A percentile compares a stretch with the other conserved stretches of the same genome.
These are phyloP conservation scores for Ochromonas danica DNA, from an alignment of 108 stramenopile species.

Conservation along the genomic window DNA sequence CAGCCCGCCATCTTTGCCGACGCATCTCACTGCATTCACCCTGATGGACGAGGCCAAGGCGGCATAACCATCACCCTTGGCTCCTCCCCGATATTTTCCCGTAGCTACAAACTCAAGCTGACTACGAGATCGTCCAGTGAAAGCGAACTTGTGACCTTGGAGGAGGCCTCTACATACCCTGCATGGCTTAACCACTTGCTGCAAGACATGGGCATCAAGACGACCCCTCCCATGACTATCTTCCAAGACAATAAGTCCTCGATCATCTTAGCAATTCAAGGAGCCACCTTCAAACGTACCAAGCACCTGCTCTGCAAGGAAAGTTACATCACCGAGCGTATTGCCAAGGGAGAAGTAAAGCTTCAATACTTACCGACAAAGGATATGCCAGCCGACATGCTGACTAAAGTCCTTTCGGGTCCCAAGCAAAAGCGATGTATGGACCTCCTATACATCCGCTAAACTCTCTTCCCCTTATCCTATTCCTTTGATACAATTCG, in stretches of 20 bases:
- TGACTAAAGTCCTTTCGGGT: not conserved
- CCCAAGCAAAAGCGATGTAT: no score
- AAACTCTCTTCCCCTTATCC: no score
- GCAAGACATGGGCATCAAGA: not conserved
- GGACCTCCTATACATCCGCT: no score
- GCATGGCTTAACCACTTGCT: not conserved
- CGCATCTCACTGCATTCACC: constrained; percentile 1
- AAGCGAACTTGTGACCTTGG: not conserved
- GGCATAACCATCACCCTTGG: constrained; percentile 8
- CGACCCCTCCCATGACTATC: not conserved
- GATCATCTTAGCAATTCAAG: not conserved
- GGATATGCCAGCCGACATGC: not conserved
- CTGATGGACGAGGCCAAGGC: not conserved
- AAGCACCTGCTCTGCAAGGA: not conserved
- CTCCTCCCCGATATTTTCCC: not conserved
- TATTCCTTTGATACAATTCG: no score
- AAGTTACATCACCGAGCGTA: not conserved
- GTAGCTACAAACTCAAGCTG: constrained; percentile 8
- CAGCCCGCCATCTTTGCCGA: constrained; percentile 10
- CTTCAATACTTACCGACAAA: not conserved
- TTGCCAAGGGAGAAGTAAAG: not conserved
- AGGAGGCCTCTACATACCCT: not conserved
- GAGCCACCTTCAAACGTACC: not conserved
- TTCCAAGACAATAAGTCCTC: constrained; percentile 12
- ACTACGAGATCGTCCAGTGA: not conserved